Base-by-base conservation (phyloP, 2,329 filamentous ascomycete species). In the Teratosphaeria epicoccoides region DNA sequence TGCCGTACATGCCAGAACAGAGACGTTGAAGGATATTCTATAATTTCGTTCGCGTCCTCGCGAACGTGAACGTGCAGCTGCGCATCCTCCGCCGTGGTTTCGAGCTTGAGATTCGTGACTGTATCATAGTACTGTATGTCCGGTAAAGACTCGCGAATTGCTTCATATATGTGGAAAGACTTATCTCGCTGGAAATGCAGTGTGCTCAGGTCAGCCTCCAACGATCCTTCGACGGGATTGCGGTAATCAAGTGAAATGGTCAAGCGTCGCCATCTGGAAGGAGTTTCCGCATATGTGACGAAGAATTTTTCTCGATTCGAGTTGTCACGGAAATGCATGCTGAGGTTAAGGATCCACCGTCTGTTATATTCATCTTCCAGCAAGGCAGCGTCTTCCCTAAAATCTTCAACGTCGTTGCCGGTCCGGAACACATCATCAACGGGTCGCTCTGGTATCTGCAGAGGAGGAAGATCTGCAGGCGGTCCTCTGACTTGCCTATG, bases 221-320 rank as follows among this genome's bases (percentile, higher is more conserved):
- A 76, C 0, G 91, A 97, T 57, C 86, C 84, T 1, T 81, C 78
- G 1, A 85, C 83, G 4, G 88, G 85, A 63, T 85, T 75, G 53
- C 89, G 83, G 69, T 97, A 98, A 70, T 98, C 93, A 61, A 94
- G 81, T 0, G 93, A 96, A 25, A 98, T 83, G 2, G 93, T 97
- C 48, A 98, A 85, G 47, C 91, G 80, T 51, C 88, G 82, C 87
- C 90, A 95, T 55, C 81, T 75, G 56, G 81, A 85, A 4, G 87
- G 83, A 46, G 80, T 79, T 67, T 95, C 85, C 46, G 89, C 87
- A 67, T 87, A 98, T 0, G 93, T 97, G 57, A 98, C 84, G 68
- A 97, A 98, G 73, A 97, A 97, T 68, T 98, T 98, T 69, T 98
- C 93, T 43, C 91, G 81, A 61, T 87, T 87, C 11, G 90, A 94